Conservation (phyloP, 257 asterid genomes). For the Jacaranda copaia region DNA sequence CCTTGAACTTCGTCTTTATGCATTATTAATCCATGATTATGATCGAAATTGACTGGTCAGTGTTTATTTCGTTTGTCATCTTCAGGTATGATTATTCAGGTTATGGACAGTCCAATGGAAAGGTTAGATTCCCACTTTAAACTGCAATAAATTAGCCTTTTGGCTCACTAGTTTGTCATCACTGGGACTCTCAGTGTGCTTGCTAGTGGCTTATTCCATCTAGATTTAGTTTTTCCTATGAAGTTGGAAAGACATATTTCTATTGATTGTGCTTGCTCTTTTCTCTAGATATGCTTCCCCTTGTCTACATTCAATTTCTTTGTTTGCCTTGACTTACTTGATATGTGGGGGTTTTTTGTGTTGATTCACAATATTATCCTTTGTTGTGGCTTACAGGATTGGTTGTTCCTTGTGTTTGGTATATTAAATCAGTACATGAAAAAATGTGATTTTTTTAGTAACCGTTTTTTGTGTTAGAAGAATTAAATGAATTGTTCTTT, state of each 20-base stretch:
- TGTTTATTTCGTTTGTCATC: conserved; percentile 27
- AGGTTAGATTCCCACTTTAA: conserved; percentile 67
- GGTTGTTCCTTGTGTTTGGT: conserved; percentile 5
- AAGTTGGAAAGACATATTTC: background rate
- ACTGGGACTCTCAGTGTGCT: background rate
- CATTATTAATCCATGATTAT: background rate
- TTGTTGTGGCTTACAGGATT: background rate
- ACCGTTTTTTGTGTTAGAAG: background rate
- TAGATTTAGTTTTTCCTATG: conserved; percentile 14
- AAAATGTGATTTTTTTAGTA: conserved; percentile 4
- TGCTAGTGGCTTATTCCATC: conserved; percentile 19
- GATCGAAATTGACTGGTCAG: background rate
- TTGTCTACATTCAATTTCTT: conserved; percentile 1
- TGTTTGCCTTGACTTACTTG: background rate
- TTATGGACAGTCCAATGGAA: conserved; percentile 94
- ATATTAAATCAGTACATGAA: background rate
- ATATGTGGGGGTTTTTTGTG: conserved; percentile 11
- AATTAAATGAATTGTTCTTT: background rate
- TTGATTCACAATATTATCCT: conserved; percentile 6
- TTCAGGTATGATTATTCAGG: conserved; percentile 98
- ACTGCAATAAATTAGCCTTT: conserved; percentile 14
- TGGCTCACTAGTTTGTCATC: conserved; percentile 13
- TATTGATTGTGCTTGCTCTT: background rate
- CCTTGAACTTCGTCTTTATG: conserved; percentile 4
- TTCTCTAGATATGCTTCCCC: conserved; percentile 16